These are phyloP conservation scores for Houttuynia cordata DNA, from an alignment of 164 flowering plant genomes.

Conservation along the genomic window DNA sequence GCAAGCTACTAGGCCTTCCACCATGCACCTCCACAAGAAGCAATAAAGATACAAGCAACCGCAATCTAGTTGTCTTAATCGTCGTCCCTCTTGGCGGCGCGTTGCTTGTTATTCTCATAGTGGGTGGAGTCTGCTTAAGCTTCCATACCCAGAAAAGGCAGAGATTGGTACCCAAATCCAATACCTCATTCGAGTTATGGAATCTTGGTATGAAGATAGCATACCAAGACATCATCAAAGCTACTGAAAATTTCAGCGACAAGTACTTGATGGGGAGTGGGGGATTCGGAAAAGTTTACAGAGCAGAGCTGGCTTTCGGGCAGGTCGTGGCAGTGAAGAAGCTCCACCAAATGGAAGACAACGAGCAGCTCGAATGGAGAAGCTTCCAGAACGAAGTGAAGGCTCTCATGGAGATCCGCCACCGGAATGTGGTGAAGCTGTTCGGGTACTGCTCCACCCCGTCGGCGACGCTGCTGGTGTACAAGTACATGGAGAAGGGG, in stretches of 20 bases:
- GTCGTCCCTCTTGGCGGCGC: not conserved
- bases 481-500: constrained; percentile 49
- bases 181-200: constrained; percentile 23
- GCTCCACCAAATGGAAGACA: constrained; percentile 11
- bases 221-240: constrained; percentile 34
- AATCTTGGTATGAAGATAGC: constrained; percentile 38
- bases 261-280: constrained; percentile 46
- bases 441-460: constrained; percentile 40
- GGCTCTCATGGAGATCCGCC: constrained; percentile 39
- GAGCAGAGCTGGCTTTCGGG: constrained; percentile 30
- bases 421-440: constrained; percentile 56
- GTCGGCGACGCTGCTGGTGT: constrained; percentile 37
- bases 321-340: constrained; percentile 48
- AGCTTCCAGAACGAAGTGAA: constrained; percentile 53
- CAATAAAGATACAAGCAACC: not conserved
- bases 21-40: not conserved
- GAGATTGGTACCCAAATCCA: not conserved
- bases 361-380: not conserved
- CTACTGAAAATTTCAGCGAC: constrained; percentile 39
- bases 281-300: constrained; percentile 52
- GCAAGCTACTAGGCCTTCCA: constrained; percentile 18
- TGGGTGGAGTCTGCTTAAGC: constrained; percentile 1
- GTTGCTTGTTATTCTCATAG: not conserved
- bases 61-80: not conserved
- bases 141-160: not conserved